Base-by-base conservation (phyloP, 805 yeast genomes). In the Candida mattraensis region DNA sequence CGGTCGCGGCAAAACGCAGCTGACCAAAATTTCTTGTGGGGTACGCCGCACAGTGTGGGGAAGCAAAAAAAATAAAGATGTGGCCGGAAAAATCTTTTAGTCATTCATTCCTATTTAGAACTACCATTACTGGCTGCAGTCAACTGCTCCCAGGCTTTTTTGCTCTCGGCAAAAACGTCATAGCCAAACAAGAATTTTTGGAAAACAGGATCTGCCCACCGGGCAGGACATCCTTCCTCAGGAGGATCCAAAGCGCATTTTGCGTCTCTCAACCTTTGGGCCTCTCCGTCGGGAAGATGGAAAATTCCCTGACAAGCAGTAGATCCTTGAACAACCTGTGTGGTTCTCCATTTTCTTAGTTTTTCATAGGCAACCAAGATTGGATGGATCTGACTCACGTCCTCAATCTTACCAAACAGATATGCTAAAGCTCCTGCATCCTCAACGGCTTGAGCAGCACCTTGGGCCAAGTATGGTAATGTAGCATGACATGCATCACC, bases 401-500 rank as follows among this genome's bases (percentile, higher is more conserved):
- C 28, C 18, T 33, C 32, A 17, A 38, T 14, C 18, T 33, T 38
- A 4, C 42, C 42, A 30, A 38, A 38, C 18, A 38, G 30, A 21
- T 38, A 38, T 5, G 42, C 42, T 15, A 38, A 19, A 3, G 35
- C 32, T 3, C 33, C 42, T 5, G 32, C 42, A 18, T 38, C 42
- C 14, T 38, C 42, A 11, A 38, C 34, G 2, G 42, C 42, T 28
- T 38, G 42, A 3, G 42, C 42, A 3, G 42, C 42, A 15, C 42
- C 42, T 24, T 38, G 42, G 7, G 42, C 42, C 13, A 38, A 13
- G 14, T 38, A 38, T 5, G 42, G 42, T 4, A 38, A 31, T 2
- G 42, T 38, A 9, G 42, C 42, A 25, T 38, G 42, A 12, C 42
- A 38, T 2, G 42, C 38, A 26, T 38, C 42, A 10, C 42, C 42